Evolutionary conservation across 2,329 filamentous ascomycete species (phyloP).

Genomic region (Apiospora hydei): DNA sequence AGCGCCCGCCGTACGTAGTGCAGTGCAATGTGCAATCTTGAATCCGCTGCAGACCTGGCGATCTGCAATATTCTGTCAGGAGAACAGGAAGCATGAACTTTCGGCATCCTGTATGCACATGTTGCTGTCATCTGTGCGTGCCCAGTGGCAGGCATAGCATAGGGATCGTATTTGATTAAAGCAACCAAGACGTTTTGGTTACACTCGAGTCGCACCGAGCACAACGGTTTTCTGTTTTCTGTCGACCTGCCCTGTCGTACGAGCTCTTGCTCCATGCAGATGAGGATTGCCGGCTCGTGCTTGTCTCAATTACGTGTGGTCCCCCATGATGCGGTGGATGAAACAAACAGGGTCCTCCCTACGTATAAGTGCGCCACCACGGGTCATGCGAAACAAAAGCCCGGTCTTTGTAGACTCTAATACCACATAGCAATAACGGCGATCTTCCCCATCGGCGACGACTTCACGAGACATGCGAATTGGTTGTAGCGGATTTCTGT

Average conservation of each 20-base stretch:
- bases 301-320: conserved; percentile 5
- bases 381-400: neutral
- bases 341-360: conserved; percentile 1
- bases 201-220: neutral
- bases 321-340: neutral
- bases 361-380: conserved; percentile 11
- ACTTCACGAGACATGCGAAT: neutral
- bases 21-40: neutral
- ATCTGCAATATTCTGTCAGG: neutral
- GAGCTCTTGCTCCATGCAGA: neutral
- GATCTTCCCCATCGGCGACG: neutral
- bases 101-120: neutral
- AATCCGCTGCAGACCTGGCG: neutral
- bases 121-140: neutral
- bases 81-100: neutral
- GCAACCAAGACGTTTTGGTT: neutral
- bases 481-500: too few relatives aligned
- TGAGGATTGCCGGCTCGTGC: conserved; percentile 2
- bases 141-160: neutral
- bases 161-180: neutral
- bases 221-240: neutral
- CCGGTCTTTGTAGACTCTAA: neutral
- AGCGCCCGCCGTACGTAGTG: neutral
- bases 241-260: neutral
- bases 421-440: neutral